A percentile compares a stretch with the other conserved stretches of the same genome.
Evolutionary conservation across 495 filamentous ascomycete genomes (phyloP).

Genomic region (Margaritispora aquatica): DNA sequence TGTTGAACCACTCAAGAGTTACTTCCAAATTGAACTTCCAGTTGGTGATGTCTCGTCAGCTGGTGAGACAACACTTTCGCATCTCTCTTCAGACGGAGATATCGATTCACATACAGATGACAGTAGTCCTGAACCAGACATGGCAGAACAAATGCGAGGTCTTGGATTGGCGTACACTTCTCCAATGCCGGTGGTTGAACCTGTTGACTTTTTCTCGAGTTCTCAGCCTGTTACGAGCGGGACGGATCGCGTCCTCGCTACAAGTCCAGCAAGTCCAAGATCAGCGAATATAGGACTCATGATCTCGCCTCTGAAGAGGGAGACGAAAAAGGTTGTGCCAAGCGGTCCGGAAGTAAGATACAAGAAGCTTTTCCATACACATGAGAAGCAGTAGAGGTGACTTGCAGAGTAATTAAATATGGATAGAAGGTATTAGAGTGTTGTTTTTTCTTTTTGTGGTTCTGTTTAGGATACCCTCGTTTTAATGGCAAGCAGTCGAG

Average conservation of each 20-base stretch:
- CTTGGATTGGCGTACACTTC: slow-evolving; percentile 2
- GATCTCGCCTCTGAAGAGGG: too few relatives aligned
- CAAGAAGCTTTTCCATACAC: slow-evolving; percentile 4
- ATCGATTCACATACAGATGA: slow-evolving; percentile 25
- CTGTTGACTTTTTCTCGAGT: slow-evolving; percentile 19
- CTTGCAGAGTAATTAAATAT: neutral
- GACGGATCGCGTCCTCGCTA: slow-evolving; percentile 18
- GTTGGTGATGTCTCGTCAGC: slow-evolving; percentile 18
- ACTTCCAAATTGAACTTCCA: neutral
- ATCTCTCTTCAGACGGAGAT: slow-evolving; percentile 20
- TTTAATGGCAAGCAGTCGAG: neutral
- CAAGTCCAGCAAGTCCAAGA: slow-evolving; percentile 2
- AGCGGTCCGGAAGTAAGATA: slow-evolving; percentile 16
- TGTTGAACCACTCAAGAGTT: neutral
- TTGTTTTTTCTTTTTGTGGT: neutral
- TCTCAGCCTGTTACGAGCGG: slow-evolving; percentile 16
- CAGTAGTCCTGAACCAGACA: slow-evolving; percentile 19
- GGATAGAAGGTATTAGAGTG: neutral
- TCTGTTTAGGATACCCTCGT: neutral
- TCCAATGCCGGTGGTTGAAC: neutral
- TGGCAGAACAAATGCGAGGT: neutral
- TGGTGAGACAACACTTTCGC: slow-evolving; percentile 17
- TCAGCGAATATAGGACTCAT: neutral
- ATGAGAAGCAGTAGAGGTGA: neutral
- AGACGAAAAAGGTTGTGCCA: too few relatives aligned